Conservation (phyloP, 805 yeast species). For the Candida insectalens region DNA sequence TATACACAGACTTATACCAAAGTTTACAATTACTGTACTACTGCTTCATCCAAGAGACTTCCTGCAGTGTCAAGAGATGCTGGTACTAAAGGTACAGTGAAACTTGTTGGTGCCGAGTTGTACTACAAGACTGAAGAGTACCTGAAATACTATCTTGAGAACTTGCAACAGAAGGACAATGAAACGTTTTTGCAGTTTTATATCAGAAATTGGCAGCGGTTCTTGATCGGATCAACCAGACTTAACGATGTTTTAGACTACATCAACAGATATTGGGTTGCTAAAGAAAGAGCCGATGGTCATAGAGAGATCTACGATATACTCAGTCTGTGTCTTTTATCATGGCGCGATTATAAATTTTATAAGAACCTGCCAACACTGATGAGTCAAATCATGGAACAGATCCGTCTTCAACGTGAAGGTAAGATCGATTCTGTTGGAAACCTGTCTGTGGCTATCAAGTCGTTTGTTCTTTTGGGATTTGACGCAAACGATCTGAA, state of each 20-base stretch:
- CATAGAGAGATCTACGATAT: constrained; percentile 85
- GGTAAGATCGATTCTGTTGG: constrained; percentile 64
- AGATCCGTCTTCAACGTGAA: constrained; percentile 70
- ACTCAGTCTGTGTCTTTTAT: constrained; percentile 73
- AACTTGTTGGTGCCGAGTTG: constrained; percentile 80
- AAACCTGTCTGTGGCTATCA: constrained; percentile 63
- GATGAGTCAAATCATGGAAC: constrained; percentile 62
- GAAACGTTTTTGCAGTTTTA: constrained; percentile 76
- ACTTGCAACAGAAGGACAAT: constrained; percentile 38
- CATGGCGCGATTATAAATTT: constrained; percentile 84
- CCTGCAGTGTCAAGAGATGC: constrained; percentile 14
- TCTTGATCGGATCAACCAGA: constrained; percentile 83
- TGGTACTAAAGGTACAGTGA: constrained; percentile 20
- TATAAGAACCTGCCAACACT: constrained; percentile 49
- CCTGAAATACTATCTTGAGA: constrained; percentile 47
- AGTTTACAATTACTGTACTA: constrained; percentile 86
- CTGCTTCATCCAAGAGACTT: constrained; percentile 50
- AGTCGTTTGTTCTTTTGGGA: constrained; percentile 82
- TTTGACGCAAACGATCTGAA: constrained; percentile 85
- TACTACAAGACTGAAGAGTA: constrained; percentile 65
- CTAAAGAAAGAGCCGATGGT: constrained; percentile 91
- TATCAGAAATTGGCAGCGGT: constrained; percentile 82
- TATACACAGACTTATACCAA: constrained; percentile 90
- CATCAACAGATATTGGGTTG: constrained; percentile 96
- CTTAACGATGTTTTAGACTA: constrained; percentile 91